Evolutionary conservation across 1,284 basidiomycete species (phyloP), one percentile per base, ranked within the genome.

Genomic region (Kalmanozyma brasiliensis): DNA sequence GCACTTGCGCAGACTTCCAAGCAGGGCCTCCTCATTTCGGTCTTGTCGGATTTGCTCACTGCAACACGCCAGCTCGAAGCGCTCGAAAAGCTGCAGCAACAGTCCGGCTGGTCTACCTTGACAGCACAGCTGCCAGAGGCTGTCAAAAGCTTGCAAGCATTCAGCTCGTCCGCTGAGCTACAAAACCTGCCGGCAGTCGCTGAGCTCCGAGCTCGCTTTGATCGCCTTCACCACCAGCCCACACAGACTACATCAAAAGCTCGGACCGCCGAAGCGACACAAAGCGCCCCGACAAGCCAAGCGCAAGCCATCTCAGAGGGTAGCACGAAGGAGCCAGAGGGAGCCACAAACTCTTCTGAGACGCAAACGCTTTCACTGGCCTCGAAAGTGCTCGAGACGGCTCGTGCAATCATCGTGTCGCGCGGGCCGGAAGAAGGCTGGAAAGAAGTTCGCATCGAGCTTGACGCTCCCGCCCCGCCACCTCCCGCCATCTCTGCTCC

Each of bases 1-100:
- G 59, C 68, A 22, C 52, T 66, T 3, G 62, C 52, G n/a, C 62
- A 65, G 49, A 58, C 53, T 40, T 52, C 59, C 33, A 62, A 52
- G 37, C 62, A 55, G 20, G 24, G 47, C 22, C 62, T 62, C 22
- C 62, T 71, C 37, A 55, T 62, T 22, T 58, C 52, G 24, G 57
- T 61, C 6, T 37, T 66, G 24, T 58, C 61, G 29, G 56, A 60
- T 49, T 38, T 69, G 20, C 45, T 69, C 7, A 42, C 38, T n/a
- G 56, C 60, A 20, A 56, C 51, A 9, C 40, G 44, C 8, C 44
- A 41, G 30, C 52, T 69, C 13, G 66, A 69, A 13, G 19, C 19
- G 7, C 56, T 69, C 32, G 66, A 69, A 34, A 51, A 48, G 35
- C 49, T 59, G 37, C 47, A 51, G 40, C 56, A 51, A 11, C 52